phyloP scores from a whole-genome alignment of 2,329 filamentous ascomycete species.

The Colletotrichum cereale region DNA sequence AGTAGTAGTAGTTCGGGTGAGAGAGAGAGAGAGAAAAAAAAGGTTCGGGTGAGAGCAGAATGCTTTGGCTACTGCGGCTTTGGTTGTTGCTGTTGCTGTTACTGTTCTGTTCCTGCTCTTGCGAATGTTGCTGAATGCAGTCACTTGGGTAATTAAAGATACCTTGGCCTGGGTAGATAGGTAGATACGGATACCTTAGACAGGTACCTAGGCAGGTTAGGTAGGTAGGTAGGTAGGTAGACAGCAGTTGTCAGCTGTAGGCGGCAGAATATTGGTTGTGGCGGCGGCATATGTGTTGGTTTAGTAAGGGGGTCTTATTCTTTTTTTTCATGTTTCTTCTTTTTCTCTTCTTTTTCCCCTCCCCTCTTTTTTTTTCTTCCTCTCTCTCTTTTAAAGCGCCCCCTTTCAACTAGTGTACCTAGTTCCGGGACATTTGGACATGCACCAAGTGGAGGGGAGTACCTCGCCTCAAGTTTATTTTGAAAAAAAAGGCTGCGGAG shows the following conservation, averaged over 20 bases:
- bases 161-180: neutral
- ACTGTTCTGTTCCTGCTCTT: neutral
- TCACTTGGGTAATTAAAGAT: neutral
- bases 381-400: too few relatives aligned
- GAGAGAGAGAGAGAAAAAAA: too few relatives aligned
- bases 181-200: too few relatives aligned
- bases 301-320: neutral
- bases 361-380: neutral
- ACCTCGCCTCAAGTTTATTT: slow-evolving; percentile 37
- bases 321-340: neutral
- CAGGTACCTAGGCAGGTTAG: too few relatives aligned
- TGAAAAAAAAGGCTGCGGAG: slow-evolving; percentile 27
- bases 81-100: neutral
- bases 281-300: neutral
- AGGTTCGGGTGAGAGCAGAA: too few relatives aligned
- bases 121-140: neutral
- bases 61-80: too few relatives aligned
- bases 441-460: slow-evolving; percentile 1
- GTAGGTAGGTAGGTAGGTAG: neutral
- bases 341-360: fast-evolving
- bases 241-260: neutral
- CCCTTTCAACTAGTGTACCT: neutral
- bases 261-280: neutral
- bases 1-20: slow-evolving; percentile 23
- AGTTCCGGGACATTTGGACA: slow-evolving; percentile 12